These are phyloP conservation scores for Scheffersomyces insectosa DNA, from an alignment of 1,139 yeast species.

Conservation along the genomic window DNA sequence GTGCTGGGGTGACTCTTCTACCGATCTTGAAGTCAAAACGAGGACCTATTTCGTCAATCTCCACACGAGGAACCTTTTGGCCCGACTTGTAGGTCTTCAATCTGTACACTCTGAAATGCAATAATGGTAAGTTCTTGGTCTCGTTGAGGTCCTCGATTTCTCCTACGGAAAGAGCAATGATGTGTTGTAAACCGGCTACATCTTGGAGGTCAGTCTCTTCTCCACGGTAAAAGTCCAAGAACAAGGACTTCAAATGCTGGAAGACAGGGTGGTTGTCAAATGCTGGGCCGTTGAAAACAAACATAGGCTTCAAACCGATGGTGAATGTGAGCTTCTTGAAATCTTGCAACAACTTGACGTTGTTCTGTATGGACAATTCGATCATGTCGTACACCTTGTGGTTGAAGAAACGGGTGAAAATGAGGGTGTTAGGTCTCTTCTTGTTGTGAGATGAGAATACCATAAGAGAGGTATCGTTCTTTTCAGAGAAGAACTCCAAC, in stretches of 20 bases:
- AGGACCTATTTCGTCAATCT: conserved; percentile 94
- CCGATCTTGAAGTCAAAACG: conserved; percentile 92
- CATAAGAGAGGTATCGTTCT: conserved; percentile 85
- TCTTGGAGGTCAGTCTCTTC: conserved; percentile 82
- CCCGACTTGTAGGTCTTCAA: conserved; percentile 79
- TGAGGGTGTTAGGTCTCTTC: conserved; percentile 89
- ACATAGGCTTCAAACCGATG: conserved; percentile 92
- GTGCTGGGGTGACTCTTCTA: conserved; percentile 78
- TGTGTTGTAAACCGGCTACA: conserved; percentile 91
- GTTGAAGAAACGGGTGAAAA: conserved; percentile 87
- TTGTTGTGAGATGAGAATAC: conserved; percentile 84
- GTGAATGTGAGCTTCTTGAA: conserved; percentile 80
- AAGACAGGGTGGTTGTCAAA: conserved; percentile 88
- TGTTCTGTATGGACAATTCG: conserved; percentile 74
- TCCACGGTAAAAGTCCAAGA: conserved; percentile 90
- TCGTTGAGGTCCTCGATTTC: conserved; percentile 70
- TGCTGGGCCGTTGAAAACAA: conserved; percentile 87
- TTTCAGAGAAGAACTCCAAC: conserved; percentile 89
- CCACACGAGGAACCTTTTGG: conserved; percentile 91
- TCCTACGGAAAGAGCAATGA: conserved; percentile 79
- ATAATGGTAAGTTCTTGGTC: conserved; percentile 60
- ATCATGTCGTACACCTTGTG: conserved; percentile 91
- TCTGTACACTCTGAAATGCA: conserved; percentile 88
- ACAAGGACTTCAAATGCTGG: conserved; percentile 82
- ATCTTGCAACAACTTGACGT: conserved; percentile 72